Percentiles rank a stretch among this genome's conserved stretches.
Conservation (phyloP, 345 rosid species). For the Eucalyptus sideroxylon region DNA sequence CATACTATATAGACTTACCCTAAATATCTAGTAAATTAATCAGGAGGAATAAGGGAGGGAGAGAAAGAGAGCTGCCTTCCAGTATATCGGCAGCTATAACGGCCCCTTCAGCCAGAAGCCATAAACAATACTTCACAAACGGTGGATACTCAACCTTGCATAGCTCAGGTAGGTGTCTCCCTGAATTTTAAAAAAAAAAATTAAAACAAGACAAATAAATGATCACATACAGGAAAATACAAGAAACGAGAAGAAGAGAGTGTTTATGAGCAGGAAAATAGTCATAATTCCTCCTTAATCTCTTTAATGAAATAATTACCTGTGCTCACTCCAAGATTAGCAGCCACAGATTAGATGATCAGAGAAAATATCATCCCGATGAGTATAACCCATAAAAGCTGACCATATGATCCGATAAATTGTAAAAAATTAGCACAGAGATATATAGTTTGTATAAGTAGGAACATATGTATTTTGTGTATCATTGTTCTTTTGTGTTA, state of each 20-base stretch:
- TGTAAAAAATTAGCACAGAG: not conserved
- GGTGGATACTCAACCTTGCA: constrained; percentile 16
- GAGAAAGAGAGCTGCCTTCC: not conserved
- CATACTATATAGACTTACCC: not conserved
- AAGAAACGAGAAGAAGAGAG: not conserved
- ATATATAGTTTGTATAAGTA: not conserved
- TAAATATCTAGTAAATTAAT: not conserved
- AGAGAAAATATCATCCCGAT: constrained; percentile 56
- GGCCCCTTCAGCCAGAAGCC: not conserved
- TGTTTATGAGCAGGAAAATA: not conserved
- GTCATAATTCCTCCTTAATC: not conserved
- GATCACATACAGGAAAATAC: not conserved
- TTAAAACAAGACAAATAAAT: not conserved
- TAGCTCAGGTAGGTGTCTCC: constrained; percentile 38
- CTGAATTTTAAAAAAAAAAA: not conserved
- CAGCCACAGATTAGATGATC: constrained; percentile 50
- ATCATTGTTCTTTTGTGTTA: not conserved
- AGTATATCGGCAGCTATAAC: not conserved
- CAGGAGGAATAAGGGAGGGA: not conserved
- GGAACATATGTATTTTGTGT: not conserved
- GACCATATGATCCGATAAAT: not conserved
- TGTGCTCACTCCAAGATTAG: constrained; percentile 62
- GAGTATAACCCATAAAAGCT: constrained; percentile 56
- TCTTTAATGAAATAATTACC: not conserved
- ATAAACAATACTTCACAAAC: not conserved